These are phyloP conservation scores for Chaetomium olivaceum DNA, from an alignment of 2,329 filamentous ascomycete genomes.

Conservation along the genomic window DNA sequence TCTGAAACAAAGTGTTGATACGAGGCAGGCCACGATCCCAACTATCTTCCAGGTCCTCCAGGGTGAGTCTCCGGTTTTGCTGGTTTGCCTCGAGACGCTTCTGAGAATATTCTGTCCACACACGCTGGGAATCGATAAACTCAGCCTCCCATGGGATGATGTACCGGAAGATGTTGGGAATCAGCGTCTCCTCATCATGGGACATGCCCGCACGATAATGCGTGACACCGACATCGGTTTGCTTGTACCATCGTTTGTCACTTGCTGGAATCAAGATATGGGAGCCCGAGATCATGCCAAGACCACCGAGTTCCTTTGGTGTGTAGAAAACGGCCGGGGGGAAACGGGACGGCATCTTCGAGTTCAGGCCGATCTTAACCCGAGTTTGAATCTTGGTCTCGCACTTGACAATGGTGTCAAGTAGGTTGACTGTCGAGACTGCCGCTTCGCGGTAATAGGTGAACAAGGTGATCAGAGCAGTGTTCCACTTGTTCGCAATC, in stretches of 20 bases:
- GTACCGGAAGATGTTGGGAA: slow-evolving; percentile 98
- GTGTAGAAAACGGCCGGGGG: slow-evolving; percentile 98
- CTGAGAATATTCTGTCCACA: slow-evolving; percentile 99
- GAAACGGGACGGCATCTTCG: slow-evolving; percentile 99
- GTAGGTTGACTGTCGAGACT: slow-evolving; percentile 87
- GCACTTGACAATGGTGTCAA: slow-evolving; percentile 98
- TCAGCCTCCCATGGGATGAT: slow-evolving; percentile 99
- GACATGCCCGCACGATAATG: slow-evolving; percentile 98
- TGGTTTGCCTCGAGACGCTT: slow-evolving; percentile 96
- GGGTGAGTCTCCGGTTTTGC: slow-evolving; percentile 88
- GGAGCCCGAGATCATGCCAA: slow-evolving; percentile 98
- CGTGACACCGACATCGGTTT: slow-evolving; percentile 95
- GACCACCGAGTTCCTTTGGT: slow-evolving; percentile 92
- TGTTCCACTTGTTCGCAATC: slow-evolving; percentile 99
- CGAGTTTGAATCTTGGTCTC: slow-evolving; percentile 99
- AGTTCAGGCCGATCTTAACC: slow-evolving; percentile 98
- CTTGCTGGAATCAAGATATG: slow-evolving; percentile 97
- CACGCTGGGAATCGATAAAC: slow-evolving; percentile 97
- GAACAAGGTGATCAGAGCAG: slow-evolving; percentile 91
- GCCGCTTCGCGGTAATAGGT: slow-evolving; percentile 98
- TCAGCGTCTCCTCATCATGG: slow-evolving; percentile 94
- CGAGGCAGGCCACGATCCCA: slow-evolving; percentile 97
- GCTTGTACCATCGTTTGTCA: slow-evolving; percentile 97
- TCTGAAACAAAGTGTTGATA: slow-evolving; percentile 99
- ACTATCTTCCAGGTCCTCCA: slow-evolving; percentile 95